Conservation (phyloP, 2,329 filamentous ascomycete species). For the Cordyceps tenuipes region DNA sequence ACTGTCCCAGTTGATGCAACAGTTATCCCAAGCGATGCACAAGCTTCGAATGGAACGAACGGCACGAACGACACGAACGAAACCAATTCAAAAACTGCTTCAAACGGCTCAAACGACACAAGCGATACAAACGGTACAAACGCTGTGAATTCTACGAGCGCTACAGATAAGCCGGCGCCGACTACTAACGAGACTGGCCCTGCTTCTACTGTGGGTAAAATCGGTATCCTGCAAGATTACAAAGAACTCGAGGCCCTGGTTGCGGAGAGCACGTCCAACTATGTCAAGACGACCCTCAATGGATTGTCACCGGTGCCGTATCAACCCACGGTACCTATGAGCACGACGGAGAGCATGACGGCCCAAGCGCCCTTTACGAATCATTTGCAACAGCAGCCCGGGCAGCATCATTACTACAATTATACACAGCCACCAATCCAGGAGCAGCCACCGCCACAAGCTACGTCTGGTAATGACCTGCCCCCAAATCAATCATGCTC, state of each 20-base stretch:
- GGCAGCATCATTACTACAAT: slow-evolving; percentile 26
- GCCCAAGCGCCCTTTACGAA: slow-evolving; percentile 29
- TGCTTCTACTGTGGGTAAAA: slow-evolving; percentile 2
- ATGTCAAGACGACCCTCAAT: slow-evolving; percentile 35
- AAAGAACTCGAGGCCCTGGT: slow-evolving; percentile 36
- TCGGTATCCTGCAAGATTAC: slow-evolving; percentile 30
- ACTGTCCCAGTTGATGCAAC: no score
- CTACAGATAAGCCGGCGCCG: slow-evolving; percentile 18
- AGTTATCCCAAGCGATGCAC: no score
- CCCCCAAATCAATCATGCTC: slow-evolving; percentile 50
- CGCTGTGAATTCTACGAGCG: slow-evolving; percentile 19
- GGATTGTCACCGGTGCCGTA: slow-evolving; percentile 35
- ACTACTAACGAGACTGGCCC: not conserved
- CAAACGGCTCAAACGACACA: slow-evolving; percentile 8
- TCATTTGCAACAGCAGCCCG: slow-evolving; percentile 28
- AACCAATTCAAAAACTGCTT: slow-evolving; percentile 15
- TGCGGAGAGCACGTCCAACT: slow-evolving; percentile 36
- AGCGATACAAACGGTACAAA: slow-evolving; percentile 17
- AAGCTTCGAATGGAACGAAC: slow-evolving; percentile 9
- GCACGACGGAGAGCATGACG: slow-evolving; percentile 28
- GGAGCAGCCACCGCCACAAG: slow-evolving; percentile 1
- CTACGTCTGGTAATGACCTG: slow-evolving; percentile 29
- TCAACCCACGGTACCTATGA: slow-evolving; percentile 33
- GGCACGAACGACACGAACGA: slow-evolving; percentile 19
- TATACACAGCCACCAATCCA: slow-evolving; percentile 23